phyloP scores from a whole-genome alignment of 768 basidiomycete species.

The Podaxis mareebaensis region DNA sequence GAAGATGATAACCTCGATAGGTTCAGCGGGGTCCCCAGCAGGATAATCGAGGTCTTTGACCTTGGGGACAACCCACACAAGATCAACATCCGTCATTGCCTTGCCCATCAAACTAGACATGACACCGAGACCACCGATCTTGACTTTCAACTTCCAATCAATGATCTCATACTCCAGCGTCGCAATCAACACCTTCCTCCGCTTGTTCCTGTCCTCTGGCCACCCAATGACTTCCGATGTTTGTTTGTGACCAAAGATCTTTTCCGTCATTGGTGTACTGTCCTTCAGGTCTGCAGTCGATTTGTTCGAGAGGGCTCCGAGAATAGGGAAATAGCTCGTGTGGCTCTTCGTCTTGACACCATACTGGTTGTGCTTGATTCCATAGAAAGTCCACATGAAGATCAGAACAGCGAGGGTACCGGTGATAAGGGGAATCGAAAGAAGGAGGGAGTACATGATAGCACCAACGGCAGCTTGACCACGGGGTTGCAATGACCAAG shows the following conservation, averaged over 20 bases:
- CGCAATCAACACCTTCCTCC: constrained; percentile 87
- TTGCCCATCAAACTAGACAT: constrained; percentile 99
- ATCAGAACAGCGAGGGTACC: constrained; percentile 77
- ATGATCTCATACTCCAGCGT: constrained; percentile 96
- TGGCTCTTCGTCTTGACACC: constrained; percentile 75
- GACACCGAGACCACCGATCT: constrained; percentile 96
- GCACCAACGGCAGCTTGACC: constrained; percentile 81
- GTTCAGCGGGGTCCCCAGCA: constrained; percentile 86
- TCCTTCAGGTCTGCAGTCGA: constrained; percentile 76
- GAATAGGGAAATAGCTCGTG: constrained; percentile 87
- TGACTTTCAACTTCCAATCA: constrained; percentile 97
- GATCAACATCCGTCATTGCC: constrained; percentile 95
- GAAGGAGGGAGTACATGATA: constrained; percentile 84
- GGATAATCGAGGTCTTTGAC: constrained; percentile 95
- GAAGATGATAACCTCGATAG: constrained; percentile 95
- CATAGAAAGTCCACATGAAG: constrained; percentile 97
- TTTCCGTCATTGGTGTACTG: constrained; percentile 61
- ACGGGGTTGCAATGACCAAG: constrained; percentile 80
- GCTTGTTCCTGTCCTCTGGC: constrained; percentile 92
- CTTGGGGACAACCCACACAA: constrained; percentile 93
- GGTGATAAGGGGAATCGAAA: constrained; percentile 82
- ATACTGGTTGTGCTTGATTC: constrained; percentile 91
- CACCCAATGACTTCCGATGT: constrained; percentile 86
- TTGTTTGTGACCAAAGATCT: constrained; percentile 66
- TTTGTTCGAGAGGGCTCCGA: constrained; percentile 63